A percentile compares a stretch with the other conserved stretches of the same genome.
phyloP scores from a whole-genome alignment of 257 asterid species.

The Asclepias syriaca region DNA sequence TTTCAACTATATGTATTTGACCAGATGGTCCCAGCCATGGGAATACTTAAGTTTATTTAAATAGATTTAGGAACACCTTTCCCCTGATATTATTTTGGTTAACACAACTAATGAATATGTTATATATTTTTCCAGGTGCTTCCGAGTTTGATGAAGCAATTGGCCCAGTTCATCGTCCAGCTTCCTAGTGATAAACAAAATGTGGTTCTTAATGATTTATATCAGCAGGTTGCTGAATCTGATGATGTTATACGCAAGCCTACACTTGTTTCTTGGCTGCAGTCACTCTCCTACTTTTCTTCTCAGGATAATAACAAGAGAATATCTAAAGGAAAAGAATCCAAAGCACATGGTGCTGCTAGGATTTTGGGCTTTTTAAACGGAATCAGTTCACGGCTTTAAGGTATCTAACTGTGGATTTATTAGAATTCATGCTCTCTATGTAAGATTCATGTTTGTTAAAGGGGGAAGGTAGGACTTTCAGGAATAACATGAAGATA shows the following conservation, averaged over 20 bases:
- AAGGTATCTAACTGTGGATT: not conserved
- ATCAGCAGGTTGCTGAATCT: conserved; percentile 75
- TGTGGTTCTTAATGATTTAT: conserved; percentile 52
- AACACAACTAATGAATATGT: not conserved
- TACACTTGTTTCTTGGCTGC: conserved; percentile 72
- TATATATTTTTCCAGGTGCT: conserved; percentile 45
- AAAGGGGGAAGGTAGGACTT: not conserved
- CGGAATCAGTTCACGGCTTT: conserved; percentile 12
- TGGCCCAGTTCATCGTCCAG: conserved; percentile 53
- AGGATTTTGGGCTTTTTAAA: not conserved
- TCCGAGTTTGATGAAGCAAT: conserved; percentile 62
- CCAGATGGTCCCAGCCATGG: not conserved
- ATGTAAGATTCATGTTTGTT: not conserved
- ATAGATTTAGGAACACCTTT: not conserved
- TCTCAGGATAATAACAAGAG: conserved; percentile 27
- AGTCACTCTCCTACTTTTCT: conserved; percentile 65
- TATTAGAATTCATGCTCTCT: not conserved
- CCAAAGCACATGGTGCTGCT: not conserved
- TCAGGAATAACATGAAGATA: not conserved
- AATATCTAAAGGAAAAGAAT: not conserved
- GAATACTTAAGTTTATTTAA: not conserved
- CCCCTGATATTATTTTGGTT: not conserved
- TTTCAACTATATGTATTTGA: not conserved
- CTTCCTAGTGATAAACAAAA: conserved; percentile 53
- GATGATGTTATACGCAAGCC: conserved; percentile 78